These are phyloP conservation scores for Acanthamoeba castellanii DNA, from an alignment of 208 protist species.

Conservation along the genomic window DNA sequence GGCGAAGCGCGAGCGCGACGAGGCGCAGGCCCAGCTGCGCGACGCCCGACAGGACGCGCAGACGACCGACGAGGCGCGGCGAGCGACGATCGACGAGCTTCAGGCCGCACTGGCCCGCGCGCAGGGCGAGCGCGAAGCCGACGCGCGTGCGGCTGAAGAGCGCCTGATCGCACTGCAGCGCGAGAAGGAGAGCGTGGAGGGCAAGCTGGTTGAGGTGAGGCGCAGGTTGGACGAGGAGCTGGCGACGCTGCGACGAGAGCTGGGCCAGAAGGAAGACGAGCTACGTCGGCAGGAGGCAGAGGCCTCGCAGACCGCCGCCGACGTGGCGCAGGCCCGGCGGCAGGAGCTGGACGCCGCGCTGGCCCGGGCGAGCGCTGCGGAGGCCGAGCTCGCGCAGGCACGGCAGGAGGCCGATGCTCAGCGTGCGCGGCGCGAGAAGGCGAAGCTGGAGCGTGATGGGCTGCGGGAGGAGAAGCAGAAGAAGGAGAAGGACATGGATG, in stretches of 20 bases:
- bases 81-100: neutral
- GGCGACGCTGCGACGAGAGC: neutral
- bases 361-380: neutral
- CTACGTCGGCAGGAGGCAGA: neutral
- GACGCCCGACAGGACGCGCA: neutral
- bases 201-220: neutral
- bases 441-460: neutral
- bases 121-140: neutral
- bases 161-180: neutral
- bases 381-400: neutral
- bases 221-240: neutral
- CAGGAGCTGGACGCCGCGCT: neutral
- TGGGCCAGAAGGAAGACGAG: neutral
- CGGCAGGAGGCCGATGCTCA: neutral
- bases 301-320: neutral
- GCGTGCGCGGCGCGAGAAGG: neutral
- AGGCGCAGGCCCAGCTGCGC: neutral
- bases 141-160: neutral
- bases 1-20: neutral
- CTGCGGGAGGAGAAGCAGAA: constrained; percentile 32
- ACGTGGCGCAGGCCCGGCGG: neutral
- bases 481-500: neutral
- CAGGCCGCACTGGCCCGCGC: neutral
- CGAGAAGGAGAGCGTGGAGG: neutral
- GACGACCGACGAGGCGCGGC: neutral